Conservation (phyloP, 805 yeast species). For the Clavispora santaluciae region DNA sequence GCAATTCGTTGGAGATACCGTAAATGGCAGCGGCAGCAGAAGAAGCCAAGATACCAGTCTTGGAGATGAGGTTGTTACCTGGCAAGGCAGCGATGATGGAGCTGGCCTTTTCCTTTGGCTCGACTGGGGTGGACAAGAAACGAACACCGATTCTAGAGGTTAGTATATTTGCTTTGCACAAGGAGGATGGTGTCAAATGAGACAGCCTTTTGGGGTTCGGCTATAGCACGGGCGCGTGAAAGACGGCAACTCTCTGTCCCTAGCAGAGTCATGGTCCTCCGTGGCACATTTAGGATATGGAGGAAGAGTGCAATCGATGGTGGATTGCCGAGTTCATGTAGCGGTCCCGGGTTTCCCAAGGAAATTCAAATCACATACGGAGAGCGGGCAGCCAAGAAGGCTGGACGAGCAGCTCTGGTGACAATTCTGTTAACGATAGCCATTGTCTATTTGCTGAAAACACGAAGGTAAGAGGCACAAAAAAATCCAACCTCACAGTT, state of each 20-base stretch:
- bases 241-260: too few relatives aligned
- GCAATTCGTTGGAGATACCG: slow-evolving; percentile 89
- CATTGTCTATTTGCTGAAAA: slow-evolving; percentile 19
- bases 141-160: slow-evolving; percentile 55
- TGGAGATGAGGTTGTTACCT: slow-evolving; percentile 80
- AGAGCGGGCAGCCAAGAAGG: slow-evolving; percentile 37
- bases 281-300: too few relatives aligned
- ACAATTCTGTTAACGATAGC: slow-evolving; percentile 42
- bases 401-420: slow-evolving; percentile 40
- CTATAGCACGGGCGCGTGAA: too few relatives aligned
- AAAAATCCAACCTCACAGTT: slow-evolving; percentile 4
- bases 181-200: not conserved
- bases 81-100: slow-evolving; percentile 90
- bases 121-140: slow-evolving; percentile 62
- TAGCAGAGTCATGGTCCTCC: too few relatives aligned
- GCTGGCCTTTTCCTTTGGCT: slow-evolving; percentile 88
- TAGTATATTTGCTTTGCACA: slow-evolving; percentile 19
- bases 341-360: not conserved
- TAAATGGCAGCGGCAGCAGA: slow-evolving; percentile 90
- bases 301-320: too few relatives aligned
- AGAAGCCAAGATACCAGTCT: slow-evolving; percentile 94
- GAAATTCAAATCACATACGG: slow-evolving; percentile 29
- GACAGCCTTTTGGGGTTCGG: not conserved
- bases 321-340: not conserved
- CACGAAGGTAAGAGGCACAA: slow-evolving; percentile 1